A percentile compares a stretch with the other conserved stretches of the same genome.
Conservation (phyloP, 1,284 basidiomycete genomes). For the Malassezia caprae region DNA sequence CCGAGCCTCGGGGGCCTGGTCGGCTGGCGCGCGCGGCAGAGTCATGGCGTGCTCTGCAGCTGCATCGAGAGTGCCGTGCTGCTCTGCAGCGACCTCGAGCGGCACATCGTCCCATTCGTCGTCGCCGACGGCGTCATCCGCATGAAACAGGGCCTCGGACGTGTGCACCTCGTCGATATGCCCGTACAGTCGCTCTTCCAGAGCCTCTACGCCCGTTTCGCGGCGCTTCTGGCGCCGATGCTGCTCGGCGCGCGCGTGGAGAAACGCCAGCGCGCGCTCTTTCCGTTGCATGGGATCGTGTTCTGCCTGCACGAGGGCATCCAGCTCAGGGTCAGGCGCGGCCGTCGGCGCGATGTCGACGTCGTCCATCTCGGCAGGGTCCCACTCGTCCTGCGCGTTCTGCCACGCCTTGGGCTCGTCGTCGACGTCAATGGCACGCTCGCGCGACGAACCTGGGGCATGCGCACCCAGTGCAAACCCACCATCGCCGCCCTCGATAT, state of each 20-base stretch:
- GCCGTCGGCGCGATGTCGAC: conserved; percentile 27
- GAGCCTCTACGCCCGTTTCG: conserved; percentile 26
- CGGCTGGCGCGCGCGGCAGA: no score
- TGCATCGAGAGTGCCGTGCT: not conserved
- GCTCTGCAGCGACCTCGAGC: not conserved
- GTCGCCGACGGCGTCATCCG: not conserved
- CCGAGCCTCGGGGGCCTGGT: no score
- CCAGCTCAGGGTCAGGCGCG: conserved; percentile 25
- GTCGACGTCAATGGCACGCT: conserved; percentile 72
- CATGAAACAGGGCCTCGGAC: not conserved
- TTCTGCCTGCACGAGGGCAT: conserved; percentile 21
- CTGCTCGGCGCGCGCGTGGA: conserved; percentile 27
- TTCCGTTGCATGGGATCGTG: conserved; percentile 25
- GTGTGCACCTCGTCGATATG: not conserved
- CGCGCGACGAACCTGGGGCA: conserved; percentile 61
- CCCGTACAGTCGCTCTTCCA: conserved; percentile 19
- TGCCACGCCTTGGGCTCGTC: conserved; percentile 24
- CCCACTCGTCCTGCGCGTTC: conserved; percentile 22
- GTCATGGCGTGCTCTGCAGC: not conserved
- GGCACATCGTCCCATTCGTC: conserved; percentile 19
- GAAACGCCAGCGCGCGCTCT: conserved; percentile 28
- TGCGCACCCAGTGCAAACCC: conserved; percentile 88
- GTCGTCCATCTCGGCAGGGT: conserved; percentile 37
- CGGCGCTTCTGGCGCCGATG: conserved; percentile 29
- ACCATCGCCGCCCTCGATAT: conserved; percentile 68